Base-by-base conservation (phyloP, 2,329 filamentous ascomycete species). In the Aspergillus glaucus region DNA sequence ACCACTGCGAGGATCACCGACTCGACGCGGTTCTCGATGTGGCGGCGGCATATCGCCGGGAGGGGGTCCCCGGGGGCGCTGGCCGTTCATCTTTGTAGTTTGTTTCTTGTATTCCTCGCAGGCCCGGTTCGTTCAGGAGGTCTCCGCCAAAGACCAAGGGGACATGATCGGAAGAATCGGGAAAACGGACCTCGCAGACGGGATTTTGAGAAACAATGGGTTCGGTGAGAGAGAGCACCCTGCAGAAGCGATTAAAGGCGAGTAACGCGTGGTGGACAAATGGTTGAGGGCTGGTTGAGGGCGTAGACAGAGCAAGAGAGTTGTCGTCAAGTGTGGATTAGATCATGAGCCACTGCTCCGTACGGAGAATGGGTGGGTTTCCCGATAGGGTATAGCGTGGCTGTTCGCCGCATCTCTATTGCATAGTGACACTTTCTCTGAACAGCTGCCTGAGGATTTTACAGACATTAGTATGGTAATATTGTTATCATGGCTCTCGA, bases 61-160 rank as follows among this genome's bases (percentile, higher is more conserved):
- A n/a, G 62, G 59, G 49, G 64, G 62, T 8, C 60, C 65, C 39
- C 67, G 64, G 42, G 64, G 55, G 48, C 65, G 65, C 46, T 70
- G 62, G 44, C 62, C 60, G 49, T 61, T 69, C 67, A 71, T 70
- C n/a, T 49, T 65, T 51, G 52, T 50, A 46, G 53, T 50, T 51
- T 14, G 9, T 52, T 56, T 47, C 15, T 21, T 40, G 6, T 40
- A 8, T 40, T 40, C 40, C 47, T 49, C 49, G 48, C 46, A 51
- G 55, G 55, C 50, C 52, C 50, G 56, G 48, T 48, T 63, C 56
- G 60, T 53, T 62, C 54, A 58, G 56, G 53, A 51, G 47, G 49
- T 56, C 40, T 21, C 37, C 15, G 17, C 45, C 47, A 43, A 50
- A 53, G 54, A 59, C 59, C 61, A 65, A 57, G 56, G 60, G 62